Base-by-base conservation (phyloP, 2,329 filamentous ascomycete species). In the Verticillium nonalfalfae region DNA sequence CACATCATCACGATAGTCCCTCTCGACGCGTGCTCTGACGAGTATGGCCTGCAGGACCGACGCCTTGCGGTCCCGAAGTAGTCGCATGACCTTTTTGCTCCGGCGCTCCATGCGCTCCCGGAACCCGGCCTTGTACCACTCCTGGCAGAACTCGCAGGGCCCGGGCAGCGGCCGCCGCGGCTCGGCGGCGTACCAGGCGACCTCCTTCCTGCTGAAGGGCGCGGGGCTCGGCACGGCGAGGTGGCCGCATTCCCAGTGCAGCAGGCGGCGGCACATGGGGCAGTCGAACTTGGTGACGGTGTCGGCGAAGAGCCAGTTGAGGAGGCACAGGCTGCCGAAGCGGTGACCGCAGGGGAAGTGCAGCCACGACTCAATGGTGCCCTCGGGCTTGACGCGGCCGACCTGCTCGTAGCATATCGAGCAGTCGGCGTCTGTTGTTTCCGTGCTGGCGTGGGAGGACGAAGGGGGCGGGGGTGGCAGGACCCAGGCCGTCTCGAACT, bases 381-480 rank as follows among this genome's bases (percentile, higher is more conserved):
- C 75, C 59, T 78, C 75, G 4, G 72, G 70, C 36, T 72, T 77
- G 18, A 62, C 60, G 13, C 70, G 59, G 59, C 76, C 77, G 39
- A 79, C 72, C 4, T 71, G 68, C 60, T 79, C 75, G 61, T 78
- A 75, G 66, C 78, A 80, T 64, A 80, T 80, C 56, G 74, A 73
- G 59, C 78, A 80, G 65, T 63, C 59, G 55, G 55, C 56, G 60
- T 65, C 61, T 60, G 62, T 59, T 10, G 45, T 21, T 26, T 26
- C 45, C 45, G 45, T 50, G 45, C 15, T 50, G 45, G n/a, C 2
- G 45, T 50, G 45, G 7, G n/a, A 11, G 7, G 45, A 50, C 15
- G 45, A 10, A 1, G 57, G 61, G 59, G 36, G 33, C 55, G 55
- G 26, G 26, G 26, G 26, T 9, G 54, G 54, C 26, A 56, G 26